These are phyloP conservation scores for Achaetomiella virescens DNA, from an alignment of 495 filamentous ascomycete species.

Conservation along the genomic window DNA sequence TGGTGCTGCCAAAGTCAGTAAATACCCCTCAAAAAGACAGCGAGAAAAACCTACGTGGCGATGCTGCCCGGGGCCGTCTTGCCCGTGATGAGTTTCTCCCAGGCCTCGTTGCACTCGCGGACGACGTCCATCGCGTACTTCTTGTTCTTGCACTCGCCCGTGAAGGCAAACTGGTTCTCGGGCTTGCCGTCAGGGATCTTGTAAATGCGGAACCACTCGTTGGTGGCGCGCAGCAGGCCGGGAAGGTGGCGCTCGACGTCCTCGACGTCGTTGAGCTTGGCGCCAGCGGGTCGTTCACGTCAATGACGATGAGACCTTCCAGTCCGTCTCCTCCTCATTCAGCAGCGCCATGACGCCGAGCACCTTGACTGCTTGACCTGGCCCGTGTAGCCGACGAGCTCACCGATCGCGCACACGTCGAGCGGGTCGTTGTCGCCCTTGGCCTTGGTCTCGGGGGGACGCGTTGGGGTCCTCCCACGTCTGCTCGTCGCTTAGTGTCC, in stretches of 20 bases:
- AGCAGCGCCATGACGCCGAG: slow-evolving; percentile 98
- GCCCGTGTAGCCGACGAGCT: slow-evolving; percentile 88
- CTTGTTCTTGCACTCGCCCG: slow-evolving; percentile 99
- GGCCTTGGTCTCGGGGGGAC: slow-evolving; percentile 94
- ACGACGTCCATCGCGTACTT: slow-evolving; percentile 95
- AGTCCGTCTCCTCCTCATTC: slow-evolving; percentile 99
- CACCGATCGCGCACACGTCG: slow-evolving; percentile 98
- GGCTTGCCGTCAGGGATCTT: slow-evolving; percentile 99
- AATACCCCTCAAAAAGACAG: background rate
- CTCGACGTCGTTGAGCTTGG: slow-evolving; percentile 97
- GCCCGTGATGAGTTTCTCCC: slow-evolving; percentile 91
- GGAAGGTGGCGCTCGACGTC: slow-evolving; percentile 98
- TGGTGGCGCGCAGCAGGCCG: slow-evolving; percentile 91
- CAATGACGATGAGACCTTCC: slow-evolving; percentile 99
- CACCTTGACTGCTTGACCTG: slow-evolving; percentile 99
- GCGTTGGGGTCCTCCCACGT: slow-evolving; percentile 99
- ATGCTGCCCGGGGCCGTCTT: slow-evolving; percentile 71
- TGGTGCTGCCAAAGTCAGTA: slow-evolving; percentile 52
- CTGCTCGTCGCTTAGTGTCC: slow-evolving; percentile 36
- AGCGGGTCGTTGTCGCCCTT: slow-evolving; percentile 99
- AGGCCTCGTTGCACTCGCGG: slow-evolving; percentile 91
- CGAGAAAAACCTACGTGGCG: slow-evolving; percentile 59
- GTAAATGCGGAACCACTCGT: slow-evolving; percentile 99
- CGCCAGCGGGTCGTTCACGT: slow-evolving; percentile 94
- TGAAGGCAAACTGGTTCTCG: slow-evolving; percentile 99